Base-by-base conservation (phyloP, 2,329 filamentous ascomycete genomes). In the Alternaria hordeiaustralica region DNA sequence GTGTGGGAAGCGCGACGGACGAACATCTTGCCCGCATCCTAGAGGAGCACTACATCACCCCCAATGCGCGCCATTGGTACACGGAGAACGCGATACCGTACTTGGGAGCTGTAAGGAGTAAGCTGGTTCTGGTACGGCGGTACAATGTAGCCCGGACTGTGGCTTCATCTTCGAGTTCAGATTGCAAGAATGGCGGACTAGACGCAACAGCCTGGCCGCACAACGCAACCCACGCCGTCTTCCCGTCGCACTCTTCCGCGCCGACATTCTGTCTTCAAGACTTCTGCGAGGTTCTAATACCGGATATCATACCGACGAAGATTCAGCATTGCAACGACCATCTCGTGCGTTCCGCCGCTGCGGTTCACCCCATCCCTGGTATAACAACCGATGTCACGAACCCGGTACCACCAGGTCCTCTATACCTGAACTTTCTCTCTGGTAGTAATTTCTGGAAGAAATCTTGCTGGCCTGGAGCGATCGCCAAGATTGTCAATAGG, bases 371-470 rank as follows among this genome's bases (percentile, higher is more conserved):
- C 3, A 70, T 84, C 1, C 81, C 81, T 0, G 82, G 80, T 11
- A 57, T 80, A 2, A 82, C 78, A 5, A 82, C 81, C 0, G 80
- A 83, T 60, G 56, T 50, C 11, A 55, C 26, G 11, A 76, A 77
- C 66, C 83, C 79, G 47, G 82, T 84, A 49, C 84, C 83, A 55
- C 83, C 77, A 41, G 81, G 79, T 15, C 93, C 93, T 1, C 86
- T 97, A 70, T 97, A 92, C 73, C 83, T 98, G 80, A 99, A 98
- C 80, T 98, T 97, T 78, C 80, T 97, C 66, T 93, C 87, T 70
- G 96, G 91, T 1, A 95, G 91, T 79, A 97, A 97, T 82, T 98
- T 98, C 83, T 98, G 95, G 89, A 94, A 93, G 69, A 85, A 90
- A 1, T 89, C 88, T 59, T 97, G 94, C 80, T 99, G 96, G 96